These are phyloP conservation scores for Nemania abortiva DNA, from an alignment of 2,329 filamentous ascomycete genomes.

Conservation along the genomic window DNA sequence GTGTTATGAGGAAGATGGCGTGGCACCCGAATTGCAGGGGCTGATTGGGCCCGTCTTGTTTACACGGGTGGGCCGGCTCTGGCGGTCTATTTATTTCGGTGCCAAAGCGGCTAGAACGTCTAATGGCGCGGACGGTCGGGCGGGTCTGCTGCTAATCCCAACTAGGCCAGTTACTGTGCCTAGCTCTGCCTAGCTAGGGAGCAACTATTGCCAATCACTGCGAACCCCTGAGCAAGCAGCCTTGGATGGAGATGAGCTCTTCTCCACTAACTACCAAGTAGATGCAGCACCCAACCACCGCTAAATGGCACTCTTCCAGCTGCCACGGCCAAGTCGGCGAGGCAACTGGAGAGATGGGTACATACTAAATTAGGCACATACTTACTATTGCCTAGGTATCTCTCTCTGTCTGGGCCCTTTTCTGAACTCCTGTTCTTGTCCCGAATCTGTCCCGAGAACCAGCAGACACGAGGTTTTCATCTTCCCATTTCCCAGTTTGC, in stretches of 20 bases:
- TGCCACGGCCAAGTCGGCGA: background rate
- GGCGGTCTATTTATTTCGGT: conserved; percentile 47
- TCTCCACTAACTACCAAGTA: conserved; percentile 16
- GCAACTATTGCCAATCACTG: conserved; percentile 10
- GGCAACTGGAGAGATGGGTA: background rate
- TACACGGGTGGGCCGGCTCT: conserved; percentile 44
- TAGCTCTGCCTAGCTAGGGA: background rate
- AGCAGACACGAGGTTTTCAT: conserved; percentile 10
- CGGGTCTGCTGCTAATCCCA: conserved; percentile 4
- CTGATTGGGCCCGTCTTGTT: conserved; percentile 47
- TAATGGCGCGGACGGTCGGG: conserved; percentile 21
- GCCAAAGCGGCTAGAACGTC: conserved; percentile 41
- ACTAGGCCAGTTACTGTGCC: conserved; percentile 1
- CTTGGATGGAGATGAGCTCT: conserved; percentile 26
- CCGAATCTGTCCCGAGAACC: background rate
- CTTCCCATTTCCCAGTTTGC: background rate
- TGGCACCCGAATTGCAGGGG: conserved; percentile 44
- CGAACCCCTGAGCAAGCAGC: conserved; percentile 22
- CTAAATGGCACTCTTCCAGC: background rate
- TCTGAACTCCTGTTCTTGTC: background rate
- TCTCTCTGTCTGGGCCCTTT: background rate
- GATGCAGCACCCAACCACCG: conserved; percentile 16
- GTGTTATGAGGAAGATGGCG: conserved; percentile 45
- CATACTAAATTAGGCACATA: background rate
- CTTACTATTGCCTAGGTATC: background rate